These are phyloP conservation scores for Trichoderma sp. DNA, from an alignment of 2,329 filamentous ascomycete species.

Conservation along the genomic window DNA sequence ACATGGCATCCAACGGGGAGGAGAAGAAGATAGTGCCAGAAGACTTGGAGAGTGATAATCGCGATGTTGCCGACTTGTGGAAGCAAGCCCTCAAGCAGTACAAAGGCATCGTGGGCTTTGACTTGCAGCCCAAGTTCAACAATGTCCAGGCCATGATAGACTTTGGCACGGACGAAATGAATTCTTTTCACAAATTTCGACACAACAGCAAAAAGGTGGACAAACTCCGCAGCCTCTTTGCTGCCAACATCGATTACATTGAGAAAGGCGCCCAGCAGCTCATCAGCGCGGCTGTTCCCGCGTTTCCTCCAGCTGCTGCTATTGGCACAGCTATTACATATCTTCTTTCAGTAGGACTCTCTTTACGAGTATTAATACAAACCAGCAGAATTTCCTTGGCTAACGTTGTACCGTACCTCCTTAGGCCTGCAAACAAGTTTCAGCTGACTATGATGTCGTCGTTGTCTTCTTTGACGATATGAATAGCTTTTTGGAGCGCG, in stretches of 20 bases:
- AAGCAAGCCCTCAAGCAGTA: conserved; percentile 34
- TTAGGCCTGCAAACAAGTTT: conserved; percentile 30
- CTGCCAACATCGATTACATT: conserved; percentile 30
- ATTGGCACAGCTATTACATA: conserved; percentile 36
- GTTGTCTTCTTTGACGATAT: conserved; percentile 40
- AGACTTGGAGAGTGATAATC: conserved; percentile 27
- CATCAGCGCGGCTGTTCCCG: conserved; percentile 29
- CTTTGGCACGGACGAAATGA: conserved; percentile 30
- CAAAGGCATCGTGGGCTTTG: conserved; percentile 34
- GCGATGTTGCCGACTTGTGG: conserved; percentile 34
- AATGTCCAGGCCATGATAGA: conserved; percentile 29
- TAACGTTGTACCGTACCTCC: not conserved
- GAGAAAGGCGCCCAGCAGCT: conserved; percentile 32
- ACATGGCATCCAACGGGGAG: not conserved
- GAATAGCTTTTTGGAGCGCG: conserved; percentile 36
- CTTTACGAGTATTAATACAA: too few relatives aligned
- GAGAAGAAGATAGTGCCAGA: conserved; percentile 12
- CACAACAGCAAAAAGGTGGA: conserved; percentile 36
- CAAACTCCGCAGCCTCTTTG: conserved; percentile 30
- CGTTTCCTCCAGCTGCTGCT: conserved; percentile 34
- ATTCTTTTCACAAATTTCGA: conserved; percentile 33
- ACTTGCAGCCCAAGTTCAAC: conserved; percentile 31
- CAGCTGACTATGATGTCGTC: conserved; percentile 39
- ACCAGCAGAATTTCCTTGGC: not conserved
- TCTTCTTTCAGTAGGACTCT: conserved; percentile 28